These are phyloP conservation scores for Podaxis pistillaris DNA, from an alignment of 768 basidiomycete species.

Conservation along the genomic window DNA sequence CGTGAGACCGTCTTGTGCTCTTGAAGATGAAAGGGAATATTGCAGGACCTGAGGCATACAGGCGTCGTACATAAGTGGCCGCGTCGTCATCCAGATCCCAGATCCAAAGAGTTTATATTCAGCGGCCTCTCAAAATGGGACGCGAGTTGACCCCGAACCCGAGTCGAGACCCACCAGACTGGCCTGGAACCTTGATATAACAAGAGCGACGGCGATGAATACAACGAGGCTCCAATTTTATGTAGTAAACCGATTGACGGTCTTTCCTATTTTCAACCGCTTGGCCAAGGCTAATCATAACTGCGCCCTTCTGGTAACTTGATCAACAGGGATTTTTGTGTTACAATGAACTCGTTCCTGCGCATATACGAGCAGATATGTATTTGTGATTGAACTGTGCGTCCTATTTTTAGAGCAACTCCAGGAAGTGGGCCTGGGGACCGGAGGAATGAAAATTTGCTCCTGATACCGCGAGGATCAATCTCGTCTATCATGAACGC, in stretches of 20 bases:
- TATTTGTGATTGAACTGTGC: neutral
- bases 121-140: neutral
- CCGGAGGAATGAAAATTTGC: neutral
- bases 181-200: neutral
- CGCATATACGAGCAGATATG: neutral
- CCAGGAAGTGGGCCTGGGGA: neutral
- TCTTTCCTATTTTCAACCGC: neutral
- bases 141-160: neutral
- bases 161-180: neutral
- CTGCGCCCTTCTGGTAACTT: neutral
- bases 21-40: neutral
- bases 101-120: neutral
- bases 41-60: neutral
- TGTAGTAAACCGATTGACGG: neutral
- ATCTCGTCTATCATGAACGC: no score
- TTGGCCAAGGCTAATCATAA: neutral
- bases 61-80: neutral
- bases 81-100: neutral
- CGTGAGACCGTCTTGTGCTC: neutral
- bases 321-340: neutral
- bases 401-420: neutral
- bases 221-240: neutral
- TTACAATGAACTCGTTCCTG: neutral
- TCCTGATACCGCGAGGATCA: neutral
- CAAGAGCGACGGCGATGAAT: neutral